Evolutionary conservation across 495 filamentous ascomycete genomes (phyloP).

Genomic region (Zalerion maritima): DNA sequence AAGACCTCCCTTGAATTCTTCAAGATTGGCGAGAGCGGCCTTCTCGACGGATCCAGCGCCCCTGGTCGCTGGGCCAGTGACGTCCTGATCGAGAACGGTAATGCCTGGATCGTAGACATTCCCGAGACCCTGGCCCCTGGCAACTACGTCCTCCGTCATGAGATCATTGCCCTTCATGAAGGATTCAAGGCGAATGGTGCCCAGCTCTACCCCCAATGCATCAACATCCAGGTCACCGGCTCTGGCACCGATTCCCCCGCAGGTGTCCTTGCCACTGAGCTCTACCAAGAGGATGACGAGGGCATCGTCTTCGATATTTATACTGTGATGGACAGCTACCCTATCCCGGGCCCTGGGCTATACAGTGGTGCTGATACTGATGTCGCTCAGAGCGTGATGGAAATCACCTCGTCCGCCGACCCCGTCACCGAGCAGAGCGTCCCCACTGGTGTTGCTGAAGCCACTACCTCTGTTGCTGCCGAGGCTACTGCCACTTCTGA

Average conservation of each 20-base stretch:
- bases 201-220: constrained; percentile 66
- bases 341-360: constrained; percentile 38
- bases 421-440: no score
- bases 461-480: neutral
- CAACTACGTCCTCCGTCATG: constrained; percentile 67
- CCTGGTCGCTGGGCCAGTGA: constrained; percentile 58
- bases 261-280: constrained; percentile 43
- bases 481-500: neutral
- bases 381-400: constrained; percentile 22
- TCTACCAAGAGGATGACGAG: constrained; percentile 46
- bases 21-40: constrained; percentile 57
- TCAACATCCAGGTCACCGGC: constrained; percentile 61
- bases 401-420: no score
- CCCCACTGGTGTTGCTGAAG: constrained; percentile 1
- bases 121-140: constrained; percentile 48
- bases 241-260: constrained; percentile 40
- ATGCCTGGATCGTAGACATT: constrained; percentile 55
- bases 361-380: constrained; percentile 24
- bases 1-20: constrained; percentile 53
- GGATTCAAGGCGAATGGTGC: constrained; percentile 46
- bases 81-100: constrained; percentile 49
- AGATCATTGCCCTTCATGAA: constrained; percentile 71
- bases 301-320: constrained; percentile 58
- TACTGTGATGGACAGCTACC: constrained; percentile 29
- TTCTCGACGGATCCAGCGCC: constrained; percentile 29